Percentiles rank a stretch among this genome's conserved stretches.
Conservation (phyloP, 2,329 filamentous ascomycete genomes). For the Xylaria digitata region DNA sequence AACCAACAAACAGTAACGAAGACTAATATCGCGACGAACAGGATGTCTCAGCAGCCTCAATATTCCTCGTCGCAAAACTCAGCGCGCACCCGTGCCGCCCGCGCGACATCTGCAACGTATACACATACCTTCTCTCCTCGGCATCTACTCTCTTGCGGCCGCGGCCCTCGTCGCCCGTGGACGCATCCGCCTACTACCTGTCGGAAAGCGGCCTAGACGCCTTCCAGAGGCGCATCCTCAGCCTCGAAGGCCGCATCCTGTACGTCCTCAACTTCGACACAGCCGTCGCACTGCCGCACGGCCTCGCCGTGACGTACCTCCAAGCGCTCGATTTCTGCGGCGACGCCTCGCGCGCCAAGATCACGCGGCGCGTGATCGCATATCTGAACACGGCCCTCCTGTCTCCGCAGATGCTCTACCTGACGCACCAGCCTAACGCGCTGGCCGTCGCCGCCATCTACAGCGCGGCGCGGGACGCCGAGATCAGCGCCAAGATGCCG, state of each 20-base stretch:
- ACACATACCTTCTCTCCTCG: conserved; percentile 79
- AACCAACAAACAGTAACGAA: no score
- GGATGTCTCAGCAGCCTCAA: conserved; percentile 82
- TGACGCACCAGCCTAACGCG: conserved; percentile 89
- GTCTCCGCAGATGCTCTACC: conserved; percentile 87
- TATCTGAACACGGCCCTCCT: conserved; percentile 89
- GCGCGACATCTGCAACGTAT: conserved; percentile 85
- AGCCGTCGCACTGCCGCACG: conserved; percentile 86
- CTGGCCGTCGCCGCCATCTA: conserved; percentile 92
- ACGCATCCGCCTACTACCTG: conserved; percentile 72
- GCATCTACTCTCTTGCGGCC: conserved; percentile 65
- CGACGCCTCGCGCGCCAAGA: conserved; percentile 56
- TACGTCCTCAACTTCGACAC: conserved; percentile 82
- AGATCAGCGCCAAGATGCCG: conserved; percentile 77
- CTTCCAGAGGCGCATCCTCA: conserved; percentile 72
- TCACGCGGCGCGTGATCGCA: conserved; percentile 75
- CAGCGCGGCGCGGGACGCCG: conserved; percentile 78
- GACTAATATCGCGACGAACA: conserved; percentile 51
- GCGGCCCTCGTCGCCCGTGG: conserved; percentile 50
- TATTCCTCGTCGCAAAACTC: conserved; percentile 87
- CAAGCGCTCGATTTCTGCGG: conserved; percentile 80
- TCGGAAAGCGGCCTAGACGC: conserved; percentile 77
- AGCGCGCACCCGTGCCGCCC: conserved; percentile 80
- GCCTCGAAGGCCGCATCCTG: conserved; percentile 82
- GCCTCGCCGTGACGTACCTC: conserved; percentile 89